Evolutionary conservation across 192 early-diverging fungal genomes (phyloP), one percentile per base, ranked within the genome.

Genomic region (Backusella circina): DNA sequence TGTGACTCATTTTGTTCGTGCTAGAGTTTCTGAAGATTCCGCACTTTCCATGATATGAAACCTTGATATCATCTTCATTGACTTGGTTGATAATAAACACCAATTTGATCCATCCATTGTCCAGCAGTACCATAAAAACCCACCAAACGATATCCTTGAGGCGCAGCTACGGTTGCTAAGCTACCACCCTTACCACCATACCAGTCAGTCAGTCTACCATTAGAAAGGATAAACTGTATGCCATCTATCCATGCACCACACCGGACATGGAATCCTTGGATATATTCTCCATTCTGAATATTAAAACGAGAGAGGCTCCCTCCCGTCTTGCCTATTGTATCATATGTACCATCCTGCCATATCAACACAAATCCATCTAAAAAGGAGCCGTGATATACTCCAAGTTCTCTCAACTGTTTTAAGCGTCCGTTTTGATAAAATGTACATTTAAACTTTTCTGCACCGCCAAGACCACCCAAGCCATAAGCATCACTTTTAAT

Each of bases 231-330:
- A 73, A 90, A 83, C 78, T 90, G 86, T 0, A 92, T 36, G 2
- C 90, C 89, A 70, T 92, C 90, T 57, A 92, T 80, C 85, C 86
- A 91, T 37, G 77, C 82, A 9, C 90, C 90, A 33, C 82, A 75
- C 18, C 78, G 76, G 31, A 89, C 81, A 26, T 83, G 50, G 30
- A 92, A 79, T 15, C 82, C 72, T 36, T 80, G 76, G 36, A 91
- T 74, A 5, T 80, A 76, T 38, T 92, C 90, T 36, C 83, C 89
- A 31, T 75, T 69, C 6, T 71, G 73, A 23, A 91, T 78, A 0
- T n/a, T 37, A 39, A 88, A 78, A 8, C 74, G 67, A 16, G 72
- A 28, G 12, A 68, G 39, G 32, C 79, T 73, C 50, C 88, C 89
- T 47, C 71, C 74, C 50, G 79, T 73, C 39, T 80, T 78, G 30